Evolutionary conservation across 371 early-diverging fungal species (phyloP).

Genomic region (Fennellomyces sp.): DNA sequence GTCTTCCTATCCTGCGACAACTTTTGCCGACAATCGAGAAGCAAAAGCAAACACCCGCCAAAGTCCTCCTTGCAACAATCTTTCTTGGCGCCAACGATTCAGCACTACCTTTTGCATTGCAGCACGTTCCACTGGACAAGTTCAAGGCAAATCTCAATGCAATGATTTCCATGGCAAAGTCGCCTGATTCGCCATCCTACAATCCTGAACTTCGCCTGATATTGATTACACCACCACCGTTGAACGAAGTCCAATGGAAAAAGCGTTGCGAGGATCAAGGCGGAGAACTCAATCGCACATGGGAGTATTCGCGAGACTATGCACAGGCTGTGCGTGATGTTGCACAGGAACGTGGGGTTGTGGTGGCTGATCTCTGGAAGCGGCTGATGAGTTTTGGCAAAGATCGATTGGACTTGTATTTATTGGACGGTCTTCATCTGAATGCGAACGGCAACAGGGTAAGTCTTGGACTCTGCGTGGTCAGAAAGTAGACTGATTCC

Average conservation of each 20-base stretch:
- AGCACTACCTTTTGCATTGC: slow-evolving; percentile 45
- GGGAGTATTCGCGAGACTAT: slow-evolving; percentile 53
- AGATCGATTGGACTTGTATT: slow-evolving; percentile 33
- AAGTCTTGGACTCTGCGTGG: neutral
- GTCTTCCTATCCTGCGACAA: slow-evolving; percentile 57
- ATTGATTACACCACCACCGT: slow-evolving; percentile 78
- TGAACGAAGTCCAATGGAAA: slow-evolving; percentile 64
- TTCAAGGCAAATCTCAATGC: slow-evolving; percentile 61
- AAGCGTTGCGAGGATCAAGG: slow-evolving; percentile 39
- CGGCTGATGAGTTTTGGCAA: slow-evolving; percentile 35
- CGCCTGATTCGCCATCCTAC: slow-evolving; percentile 53
- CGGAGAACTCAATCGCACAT: slow-evolving; percentile 46
- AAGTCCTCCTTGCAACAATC: slow-evolving; percentile 66
- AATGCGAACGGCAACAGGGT: slow-evolving; percentile 59
- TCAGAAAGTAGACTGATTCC: neutral
- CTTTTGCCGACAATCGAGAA: slow-evolving; percentile 49
- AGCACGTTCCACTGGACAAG: slow-evolving; percentile 68
- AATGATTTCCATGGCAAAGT: slow-evolving; percentile 56
- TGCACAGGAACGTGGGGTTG: slow-evolving; percentile 44
- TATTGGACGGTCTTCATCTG: slow-evolving; percentile 75
- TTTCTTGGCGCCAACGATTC: slow-evolving; percentile 91
- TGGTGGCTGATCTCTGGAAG: slow-evolving; percentile 65
- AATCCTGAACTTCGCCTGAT: slow-evolving; percentile 64
- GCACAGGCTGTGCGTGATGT: slow-evolving; percentile 59
- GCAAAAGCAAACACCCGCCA: slow-evolving; percentile 30